Evolutionary conservation across 495 filamentous ascomycete genomes (phyloP).

Genomic region (Apodospora peruviana): DNA sequence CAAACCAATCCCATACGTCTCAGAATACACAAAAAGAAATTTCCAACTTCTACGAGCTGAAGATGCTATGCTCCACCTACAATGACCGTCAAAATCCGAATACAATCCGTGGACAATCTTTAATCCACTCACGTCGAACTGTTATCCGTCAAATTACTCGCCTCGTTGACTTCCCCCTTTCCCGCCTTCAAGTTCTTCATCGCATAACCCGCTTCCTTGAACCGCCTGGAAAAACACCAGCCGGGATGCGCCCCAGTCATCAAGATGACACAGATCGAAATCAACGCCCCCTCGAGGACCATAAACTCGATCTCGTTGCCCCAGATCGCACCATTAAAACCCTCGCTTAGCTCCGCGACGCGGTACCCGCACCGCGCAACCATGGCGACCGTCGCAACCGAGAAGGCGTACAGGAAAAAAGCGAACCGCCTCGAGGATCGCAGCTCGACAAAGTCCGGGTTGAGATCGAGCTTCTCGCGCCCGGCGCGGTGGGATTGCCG

Average conservation of each 20-base stretch:
- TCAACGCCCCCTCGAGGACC: slow-evolving; percentile 1
- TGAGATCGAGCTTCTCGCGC: not conserved
- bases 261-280: not conserved
- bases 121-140: too few relatives aligned
- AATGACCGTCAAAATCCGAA: too few relatives aligned
- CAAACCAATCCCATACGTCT: too few relatives aligned
- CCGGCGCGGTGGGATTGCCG: not conserved
- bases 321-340: slow-evolving; percentile 41
- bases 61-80: too few relatives aligned
- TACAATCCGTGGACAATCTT: too few relatives aligned
- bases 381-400: slow-evolving; percentile 47
- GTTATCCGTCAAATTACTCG: too few relatives aligned
- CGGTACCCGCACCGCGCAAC: slow-evolving; percentile 57
- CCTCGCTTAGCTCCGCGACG: slow-evolving; percentile 54
- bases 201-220: not conserved
- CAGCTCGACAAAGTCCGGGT: slow-evolving; percentile 12
- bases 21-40: too few relatives aligned
- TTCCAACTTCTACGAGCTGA: too few relatives aligned
- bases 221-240: not conserved
- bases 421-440: not conserved
- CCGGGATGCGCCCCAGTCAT: not conserved
- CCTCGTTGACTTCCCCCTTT: not conserved
- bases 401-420: not conserved
- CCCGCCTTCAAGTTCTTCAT: not conserved
- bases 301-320: not conserved